Conservation (phyloP, 805 yeast species). For the Myxozyma nipponensis region DNA sequence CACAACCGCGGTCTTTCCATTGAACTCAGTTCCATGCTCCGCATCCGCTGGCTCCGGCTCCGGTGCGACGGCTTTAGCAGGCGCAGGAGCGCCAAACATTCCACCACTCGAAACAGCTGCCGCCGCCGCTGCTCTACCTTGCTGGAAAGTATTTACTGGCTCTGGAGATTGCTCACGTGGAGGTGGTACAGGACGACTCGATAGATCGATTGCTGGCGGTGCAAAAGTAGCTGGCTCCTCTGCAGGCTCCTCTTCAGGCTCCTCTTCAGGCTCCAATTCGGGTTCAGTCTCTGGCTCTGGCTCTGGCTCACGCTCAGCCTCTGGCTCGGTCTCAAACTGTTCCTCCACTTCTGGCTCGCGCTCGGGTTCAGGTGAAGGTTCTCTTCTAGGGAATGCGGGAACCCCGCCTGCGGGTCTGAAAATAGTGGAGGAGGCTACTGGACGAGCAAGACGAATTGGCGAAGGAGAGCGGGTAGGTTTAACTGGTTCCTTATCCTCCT, state of each 20-base stretch:
- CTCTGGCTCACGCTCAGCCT: slow-evolving; percentile 3
- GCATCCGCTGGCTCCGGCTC: slow-evolving; percentile 21
- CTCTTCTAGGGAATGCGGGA: slow-evolving; percentile 11
- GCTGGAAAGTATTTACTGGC: slow-evolving; percentile 8
- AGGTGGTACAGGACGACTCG: no score
- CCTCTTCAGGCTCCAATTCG: slow-evolving; percentile 6
- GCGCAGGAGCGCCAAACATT: slow-evolving; percentile 23
- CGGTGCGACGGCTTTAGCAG: slow-evolving; percentile 5
- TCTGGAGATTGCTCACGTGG: no score
- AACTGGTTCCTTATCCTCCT: slow-evolving; percentile 33
- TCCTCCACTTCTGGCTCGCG: slow-evolving; percentile 16
- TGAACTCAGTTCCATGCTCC: slow-evolving; percentile 13
- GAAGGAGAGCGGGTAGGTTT: slow-evolving; percentile 31
- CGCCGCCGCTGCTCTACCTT: slow-evolving; percentile 33
- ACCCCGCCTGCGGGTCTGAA: slow-evolving; percentile 13
- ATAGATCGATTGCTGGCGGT: no score
- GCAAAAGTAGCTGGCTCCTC: slow-evolving; percentile 19
- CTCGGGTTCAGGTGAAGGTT: slow-evolving; percentile 7
- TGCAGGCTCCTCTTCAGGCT: slow-evolving; percentile 17
- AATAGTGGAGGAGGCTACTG: slow-evolving; percentile 24
- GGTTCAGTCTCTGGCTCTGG: slow-evolving; percentile 8
- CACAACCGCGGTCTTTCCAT: slow-evolving; percentile 58
- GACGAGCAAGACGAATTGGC: slow-evolving; percentile 31
- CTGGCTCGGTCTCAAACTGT: neutral
- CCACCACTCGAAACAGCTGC: slow-evolving; percentile 31